These are phyloP conservation scores for Daldinia bambusicola DNA, from an alignment of 495 filamentous ascomycete genomes.

Conservation along the genomic window DNA sequence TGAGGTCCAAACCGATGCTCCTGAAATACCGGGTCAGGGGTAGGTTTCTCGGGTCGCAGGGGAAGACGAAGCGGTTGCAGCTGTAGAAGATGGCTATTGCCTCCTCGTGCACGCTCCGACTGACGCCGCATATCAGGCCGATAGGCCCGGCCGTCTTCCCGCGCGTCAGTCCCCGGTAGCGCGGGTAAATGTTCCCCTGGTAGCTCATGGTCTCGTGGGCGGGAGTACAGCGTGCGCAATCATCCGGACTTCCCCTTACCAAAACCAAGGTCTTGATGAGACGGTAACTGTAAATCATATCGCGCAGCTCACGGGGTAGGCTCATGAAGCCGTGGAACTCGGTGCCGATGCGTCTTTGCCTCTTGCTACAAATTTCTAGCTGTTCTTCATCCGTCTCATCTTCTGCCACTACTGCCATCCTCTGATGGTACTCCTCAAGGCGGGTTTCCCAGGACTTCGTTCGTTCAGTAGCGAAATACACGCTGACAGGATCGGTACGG, in stretches of 20 bases:
- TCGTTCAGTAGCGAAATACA: not conserved
- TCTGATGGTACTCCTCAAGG: not conserved
- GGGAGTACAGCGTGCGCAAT: not conserved
- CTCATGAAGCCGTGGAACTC: conserved; percentile 17
- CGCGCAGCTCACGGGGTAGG: conserved; percentile 2
- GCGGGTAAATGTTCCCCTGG: not conserved
- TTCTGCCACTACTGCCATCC: not conserved
- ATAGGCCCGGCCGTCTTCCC: not conserved
- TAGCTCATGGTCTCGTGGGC: not conserved
- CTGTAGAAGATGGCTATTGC: not conserved
- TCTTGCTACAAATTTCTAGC: not conserved
- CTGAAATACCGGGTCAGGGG: not conserved
- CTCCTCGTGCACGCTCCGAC: not conserved
- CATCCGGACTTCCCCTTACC: not conserved
- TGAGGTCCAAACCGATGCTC: no score
- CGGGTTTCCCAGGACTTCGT: not conserved
- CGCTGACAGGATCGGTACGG: not conserved
- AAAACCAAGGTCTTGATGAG: conserved; percentile 1
- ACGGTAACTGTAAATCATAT: conserved; percentile 12
- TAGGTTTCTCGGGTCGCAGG: not conserved
- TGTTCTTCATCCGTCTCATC: not conserved
- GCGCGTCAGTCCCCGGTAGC: conserved; percentile 5
- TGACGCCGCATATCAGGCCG: conserved; percentile 9
- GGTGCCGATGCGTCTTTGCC: not conserved
- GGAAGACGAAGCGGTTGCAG: conserved; percentile 21